These are phyloP conservation scores for Clarireedia hainanense DNA, from an alignment of 2,329 filamentous ascomycete species.

Conservation along the genomic window DNA sequence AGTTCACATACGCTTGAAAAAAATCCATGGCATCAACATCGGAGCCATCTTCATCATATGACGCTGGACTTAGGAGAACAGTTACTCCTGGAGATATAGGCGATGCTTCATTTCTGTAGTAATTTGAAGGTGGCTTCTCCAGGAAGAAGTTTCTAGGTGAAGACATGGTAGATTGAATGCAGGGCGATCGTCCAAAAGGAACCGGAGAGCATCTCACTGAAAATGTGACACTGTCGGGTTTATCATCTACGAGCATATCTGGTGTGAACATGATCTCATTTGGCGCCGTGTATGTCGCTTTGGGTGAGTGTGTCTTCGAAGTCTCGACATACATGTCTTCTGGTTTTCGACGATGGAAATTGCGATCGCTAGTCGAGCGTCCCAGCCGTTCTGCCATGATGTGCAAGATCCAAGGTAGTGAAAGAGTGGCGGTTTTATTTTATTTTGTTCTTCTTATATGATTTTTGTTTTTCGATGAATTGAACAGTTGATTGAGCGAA, in stretches of 20 bases:
- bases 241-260: background rate
- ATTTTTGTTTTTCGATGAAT: background rate
- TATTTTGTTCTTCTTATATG: background rate
- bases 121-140: background rate
- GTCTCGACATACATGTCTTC: background rate
- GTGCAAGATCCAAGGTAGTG: background rate
- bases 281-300: background rate
- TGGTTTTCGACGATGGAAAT: background rate
- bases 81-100: constrained; percentile 8
- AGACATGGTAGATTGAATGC: background rate
- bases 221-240: background rate
- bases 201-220: background rate
- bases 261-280: background rate
- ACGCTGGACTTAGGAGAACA: background rate
- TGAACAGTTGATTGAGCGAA: background rate
- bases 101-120: background rate
- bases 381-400: background rate
- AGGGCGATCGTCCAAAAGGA: background rate
- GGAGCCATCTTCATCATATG: background rate
- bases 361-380: background rate
- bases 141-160: constrained; percentile 4
- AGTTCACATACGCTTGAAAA: constrained; percentile 4
- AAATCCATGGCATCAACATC: constrained; percentile 8
- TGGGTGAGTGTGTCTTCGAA: background rate
- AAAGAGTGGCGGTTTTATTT: background rate